A percentile compares a stretch with the other conserved stretches of the same genome.
phyloP scores from a whole-genome alignment of 352 stramenopile genomes.

The Phytophthora vignae region DNA sequence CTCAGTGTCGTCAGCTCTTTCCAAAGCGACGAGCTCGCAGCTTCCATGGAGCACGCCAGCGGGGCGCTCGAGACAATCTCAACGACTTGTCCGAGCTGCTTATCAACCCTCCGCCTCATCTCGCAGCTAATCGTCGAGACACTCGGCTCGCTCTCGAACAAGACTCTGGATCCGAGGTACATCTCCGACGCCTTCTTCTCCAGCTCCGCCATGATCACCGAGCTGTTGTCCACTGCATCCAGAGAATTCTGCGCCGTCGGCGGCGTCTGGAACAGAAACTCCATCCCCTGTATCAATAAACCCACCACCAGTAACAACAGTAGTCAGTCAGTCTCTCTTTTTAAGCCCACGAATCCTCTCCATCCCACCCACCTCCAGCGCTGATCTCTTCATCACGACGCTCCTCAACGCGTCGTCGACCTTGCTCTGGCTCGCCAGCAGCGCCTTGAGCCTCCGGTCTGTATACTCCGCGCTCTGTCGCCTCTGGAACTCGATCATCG shows the following conservation, averaged over 20 bases:
- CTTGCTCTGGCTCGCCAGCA: slow-evolving; percentile 30
- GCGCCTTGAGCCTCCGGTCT: slow-evolving; percentile 33
- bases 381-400: slow-evolving; percentile 25
- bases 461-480: slow-evolving; percentile 26
- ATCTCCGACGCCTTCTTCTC: slow-evolving; percentile 29
- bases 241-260: slow-evolving; percentile 2
- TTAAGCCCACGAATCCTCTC: too few species aligned
- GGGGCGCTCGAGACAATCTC: slow-evolving; percentile 32
- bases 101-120: slow-evolving; percentile 19
- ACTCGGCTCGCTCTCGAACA: slow-evolving; percentile 1
- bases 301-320: too few species aligned
- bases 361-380: slow-evolving; percentile 29
- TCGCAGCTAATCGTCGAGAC: slow-evolving; percentile 9
- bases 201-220: slow-evolving; percentile 31
- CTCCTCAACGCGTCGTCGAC: slow-evolving; percentile 20
- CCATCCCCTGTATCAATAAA: slow-evolving; percentile 33
- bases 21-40: slow-evolving; percentile 24
- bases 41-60: slow-evolving; percentile 26
- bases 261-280: slow-evolving; percentile 17
- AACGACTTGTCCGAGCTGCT: slow-evolving; percentile 6
- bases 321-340: too few species aligned
- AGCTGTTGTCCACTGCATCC: slow-evolving; percentile 26
- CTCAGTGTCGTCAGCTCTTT: slow-evolving; percentile 32
- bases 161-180: slow-evolving; percentile 13
- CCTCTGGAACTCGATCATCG: slow-evolving; percentile 26